These are phyloP conservation scores for Dalbergia cultrata DNA, from an alignment of 306 rosid genomes.

Conservation along the genomic window DNA sequence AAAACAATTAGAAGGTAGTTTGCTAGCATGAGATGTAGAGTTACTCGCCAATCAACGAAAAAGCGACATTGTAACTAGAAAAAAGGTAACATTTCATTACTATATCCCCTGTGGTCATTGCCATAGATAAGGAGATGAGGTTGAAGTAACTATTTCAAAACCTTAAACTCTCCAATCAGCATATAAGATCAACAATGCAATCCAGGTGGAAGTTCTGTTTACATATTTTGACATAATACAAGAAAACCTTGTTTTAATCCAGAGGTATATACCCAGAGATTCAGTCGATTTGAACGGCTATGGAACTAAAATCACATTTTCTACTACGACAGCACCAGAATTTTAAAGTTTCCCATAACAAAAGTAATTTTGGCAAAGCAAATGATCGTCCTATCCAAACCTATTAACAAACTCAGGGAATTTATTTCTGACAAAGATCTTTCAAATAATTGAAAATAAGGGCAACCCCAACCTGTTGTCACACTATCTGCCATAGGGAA, in stretches of 20 bases:
- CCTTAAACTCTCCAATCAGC: slow-evolving; percentile 14
- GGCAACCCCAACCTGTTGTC: neutral
- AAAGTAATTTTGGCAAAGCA: slow-evolving; percentile 12
- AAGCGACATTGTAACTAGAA: neutral
- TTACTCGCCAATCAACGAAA: neutral
- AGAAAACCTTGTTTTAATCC: too few species aligned
- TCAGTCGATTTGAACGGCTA: too few species aligned
- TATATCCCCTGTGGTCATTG: neutral
- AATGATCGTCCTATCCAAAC: neutral
- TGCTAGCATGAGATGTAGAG: neutral
- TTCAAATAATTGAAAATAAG: neutral
- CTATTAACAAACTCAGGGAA: neutral
- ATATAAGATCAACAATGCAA: neutral
- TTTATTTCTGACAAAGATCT: neutral
- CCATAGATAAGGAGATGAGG: neutral
- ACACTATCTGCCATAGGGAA: neutral
- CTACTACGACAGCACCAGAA: too few species aligned
- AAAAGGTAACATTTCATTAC: neutral
- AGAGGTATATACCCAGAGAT: too few species aligned
- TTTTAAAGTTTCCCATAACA: neutral
- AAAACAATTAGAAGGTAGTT: too few species aligned
- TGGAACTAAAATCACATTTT: too few species aligned
- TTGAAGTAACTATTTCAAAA: neutral
- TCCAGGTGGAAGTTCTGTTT: neutral
- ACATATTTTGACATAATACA: too few species aligned